These are phyloP conservation scores for Clavispora vitiphila DNA, from an alignment of 805 yeast species.

Conservation along the genomic window DNA sequence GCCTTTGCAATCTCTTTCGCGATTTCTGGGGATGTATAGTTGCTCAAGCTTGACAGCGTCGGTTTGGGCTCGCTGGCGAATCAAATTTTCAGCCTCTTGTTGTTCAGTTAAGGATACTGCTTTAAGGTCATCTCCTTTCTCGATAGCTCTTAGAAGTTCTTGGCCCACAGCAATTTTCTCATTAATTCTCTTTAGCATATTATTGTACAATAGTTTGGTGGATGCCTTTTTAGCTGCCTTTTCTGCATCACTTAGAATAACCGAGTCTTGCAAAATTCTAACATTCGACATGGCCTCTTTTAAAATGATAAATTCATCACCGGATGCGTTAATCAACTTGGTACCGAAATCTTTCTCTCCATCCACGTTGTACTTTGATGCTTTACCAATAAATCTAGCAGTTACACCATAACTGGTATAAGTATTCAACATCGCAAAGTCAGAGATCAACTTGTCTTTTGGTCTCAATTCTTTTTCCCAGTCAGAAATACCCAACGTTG, in stretches of 20 bases:
- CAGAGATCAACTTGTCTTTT: slow-evolving; percentile 10
- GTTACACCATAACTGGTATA: slow-evolving; percentile 31
- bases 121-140: background rate
- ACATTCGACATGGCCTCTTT: slow-evolving; percentile 24
- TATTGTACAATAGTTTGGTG: slow-evolving; percentile 11
- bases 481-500: slow-evolving; percentile 27
- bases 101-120: background rate
- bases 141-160: slow-evolving; percentile 13
- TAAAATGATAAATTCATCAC: slow-evolving; percentile 38
- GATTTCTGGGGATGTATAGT: slow-evolving; percentile 10
- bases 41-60: slow-evolving; percentile 11
- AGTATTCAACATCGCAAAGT: slow-evolving; percentile 29
- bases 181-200: slow-evolving; percentile 23
- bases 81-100: background rate
- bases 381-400: slow-evolving; percentile 38
- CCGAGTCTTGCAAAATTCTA: slow-evolving; percentile 24
- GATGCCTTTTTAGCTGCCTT: slow-evolving; percentile 7
- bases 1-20: background rate
- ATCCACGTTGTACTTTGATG: slow-evolving; percentile 28
- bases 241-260: slow-evolving; percentile 12
- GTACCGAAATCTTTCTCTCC: slow-evolving; percentile 29
- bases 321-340: slow-evolving; percentile 25
- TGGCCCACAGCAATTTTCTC: slow-evolving; percentile 24
- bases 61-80: background rate
- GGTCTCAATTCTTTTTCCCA: slow-evolving; percentile 22